These are phyloP conservation scores for Goffeauzyma gilvescens DNA, from an alignment of 768 basidiomycete species.

Conservation along the genomic window DNA sequence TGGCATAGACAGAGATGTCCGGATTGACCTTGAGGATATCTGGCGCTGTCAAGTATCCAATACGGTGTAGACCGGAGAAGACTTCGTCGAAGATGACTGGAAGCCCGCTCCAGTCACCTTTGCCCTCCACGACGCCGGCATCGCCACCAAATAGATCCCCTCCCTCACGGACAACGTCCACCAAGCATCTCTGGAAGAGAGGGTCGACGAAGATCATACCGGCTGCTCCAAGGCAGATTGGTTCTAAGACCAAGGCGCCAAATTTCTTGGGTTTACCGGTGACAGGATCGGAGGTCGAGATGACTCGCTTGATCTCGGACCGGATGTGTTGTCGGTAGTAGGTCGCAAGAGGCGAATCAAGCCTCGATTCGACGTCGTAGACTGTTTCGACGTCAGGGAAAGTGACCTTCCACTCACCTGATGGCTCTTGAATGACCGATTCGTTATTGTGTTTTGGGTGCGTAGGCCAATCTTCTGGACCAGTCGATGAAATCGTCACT, in stretches of 20 bases:
- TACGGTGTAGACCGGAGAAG: slow-evolving; percentile 75
- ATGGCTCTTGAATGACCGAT: neutral
- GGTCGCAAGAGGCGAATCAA: slow-evolving; percentile 44
- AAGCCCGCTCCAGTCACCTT: slow-evolving; percentile 43
- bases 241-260: slow-evolving; percentile 67
- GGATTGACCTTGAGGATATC: slow-evolving; percentile 49
- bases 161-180: slow-evolving; percentile 54
- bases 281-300: neutral
- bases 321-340: slow-evolving; percentile 47
- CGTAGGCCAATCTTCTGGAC: slow-evolving; percentile 21
- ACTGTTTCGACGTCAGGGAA: slow-evolving; percentile 41
- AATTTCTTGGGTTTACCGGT: slow-evolving; percentile 20
- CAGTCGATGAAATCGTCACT: slow-evolving; percentile 21
- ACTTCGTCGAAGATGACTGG: slow-evolving; percentile 94
- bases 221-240: slow-evolving; percentile 80
- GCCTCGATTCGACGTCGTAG: slow-evolving; percentile 51
- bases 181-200: slow-evolving; percentile 71
- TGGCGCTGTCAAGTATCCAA: slow-evolving; percentile 49
- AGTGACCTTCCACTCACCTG: slow-evolving; percentile 13
- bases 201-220: slow-evolving; percentile 97
- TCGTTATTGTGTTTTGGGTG: slow-evolving; percentile 5
- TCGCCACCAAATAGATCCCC: slow-evolving; percentile 25
- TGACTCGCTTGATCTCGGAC: slow-evolving; percentile 35
- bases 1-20: slow-evolving; percentile 81
- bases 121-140: slow-evolving; percentile 11